Conservation (phyloP, 2,329 filamentous ascomycete genomes). For the Penicillium sp. region DNA sequence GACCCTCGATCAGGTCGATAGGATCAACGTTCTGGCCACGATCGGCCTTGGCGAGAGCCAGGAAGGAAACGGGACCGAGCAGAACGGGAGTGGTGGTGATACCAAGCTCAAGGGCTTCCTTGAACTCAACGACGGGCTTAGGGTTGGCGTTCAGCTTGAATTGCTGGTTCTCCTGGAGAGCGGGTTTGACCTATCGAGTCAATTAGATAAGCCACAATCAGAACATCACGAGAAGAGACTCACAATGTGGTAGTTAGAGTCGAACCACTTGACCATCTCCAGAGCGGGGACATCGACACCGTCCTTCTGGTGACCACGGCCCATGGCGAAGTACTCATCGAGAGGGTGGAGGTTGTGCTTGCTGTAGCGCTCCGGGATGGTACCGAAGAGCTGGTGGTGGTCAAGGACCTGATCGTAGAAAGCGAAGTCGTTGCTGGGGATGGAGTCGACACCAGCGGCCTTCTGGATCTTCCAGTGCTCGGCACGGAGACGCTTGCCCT, state of each 20-base stretch:
- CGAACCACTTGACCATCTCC: conserved; percentile 99
- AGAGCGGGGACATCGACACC: conserved; percentile 85
- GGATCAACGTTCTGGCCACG: conserved; percentile 90
- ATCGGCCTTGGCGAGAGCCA: conserved; percentile 96
- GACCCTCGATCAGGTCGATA: conserved; percentile 90
- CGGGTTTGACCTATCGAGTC: conserved; percentile 93
- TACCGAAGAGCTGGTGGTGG: conserved; percentile 56
- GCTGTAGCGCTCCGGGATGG: conserved; percentile 90
- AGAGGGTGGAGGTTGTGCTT: conserved; percentile 83
- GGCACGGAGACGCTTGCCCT: conserved; percentile 95
- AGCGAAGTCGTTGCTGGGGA: conserved; percentile 99
- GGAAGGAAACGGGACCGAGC: conserved; percentile 95
- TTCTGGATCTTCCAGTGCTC: conserved; percentile 99
- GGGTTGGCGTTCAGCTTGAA: conserved; percentile 87
- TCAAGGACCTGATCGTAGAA: conserved; percentile 64
- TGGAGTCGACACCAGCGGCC: conserved; percentile 94
- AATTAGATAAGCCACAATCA: neutral
- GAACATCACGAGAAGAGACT: neutral
- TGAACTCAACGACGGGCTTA: conserved; percentile 93
- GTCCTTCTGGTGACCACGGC: conserved; percentile 89
- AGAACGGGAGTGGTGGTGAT: conserved; percentile 92
- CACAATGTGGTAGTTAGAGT: conserved; percentile 99
- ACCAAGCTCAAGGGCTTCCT: conserved; percentile 96
- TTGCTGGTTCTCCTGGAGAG: conserved; percentile 92
- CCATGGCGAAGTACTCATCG: conserved; percentile 99